Base-by-base conservation (phyloP, 208 protist genomes). In the Trypanosomatidae sp. region DNA sequence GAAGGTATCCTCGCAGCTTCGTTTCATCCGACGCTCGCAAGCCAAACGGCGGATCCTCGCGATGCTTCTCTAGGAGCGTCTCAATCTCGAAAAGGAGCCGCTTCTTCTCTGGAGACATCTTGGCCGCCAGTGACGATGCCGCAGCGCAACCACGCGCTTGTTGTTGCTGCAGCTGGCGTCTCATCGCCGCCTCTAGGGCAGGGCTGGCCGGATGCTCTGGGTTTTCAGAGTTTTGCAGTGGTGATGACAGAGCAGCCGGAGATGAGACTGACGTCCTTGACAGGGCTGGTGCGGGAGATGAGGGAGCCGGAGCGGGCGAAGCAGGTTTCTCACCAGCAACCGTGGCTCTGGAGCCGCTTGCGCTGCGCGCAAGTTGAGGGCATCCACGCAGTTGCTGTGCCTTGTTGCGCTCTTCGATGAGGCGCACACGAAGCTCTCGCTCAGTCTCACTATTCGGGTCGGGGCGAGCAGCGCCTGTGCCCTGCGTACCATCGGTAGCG, bases 21-120 rank as follows among this genome's bases (percentile, higher is more conserved):
- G 71, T 46, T 46, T 89, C 89, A 62, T 93, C 85, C 15, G 87
- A 84, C 6, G 88, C 78, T 13, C 80, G 82, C 3, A 97, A 79
- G 12, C 92, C 92, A 73, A 97, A 95, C 1, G 90, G 92, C 53
- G 83, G 76, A 6, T 86, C 83, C 62, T 92, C 86, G 17, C 72
- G 68, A 19, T 82, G 62, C 47, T 72, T 62, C 41, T 71, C 79
- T 17, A 93, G 62, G 33, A 95, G 46, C 7, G 67, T 62, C 10
- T 88, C 70, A 73, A 97, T 95, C 43, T 91, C 83, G 15, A 64
- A 69, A 55, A 97, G 60, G 36, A 97, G 77, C 33, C 73, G 65
- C 43, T 53, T 60, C 80, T 92, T 90, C 56, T 93, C 88, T 3
- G 69, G 53, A 28, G 82, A 85, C 62, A 84, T 83, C 52, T 47